Percentiles rank a stretch among this genome's conserved stretches.
Evolutionary conservation across 306 rosid genomes (phyloP).

Genomic region (Bauhinia variegata): DNA sequence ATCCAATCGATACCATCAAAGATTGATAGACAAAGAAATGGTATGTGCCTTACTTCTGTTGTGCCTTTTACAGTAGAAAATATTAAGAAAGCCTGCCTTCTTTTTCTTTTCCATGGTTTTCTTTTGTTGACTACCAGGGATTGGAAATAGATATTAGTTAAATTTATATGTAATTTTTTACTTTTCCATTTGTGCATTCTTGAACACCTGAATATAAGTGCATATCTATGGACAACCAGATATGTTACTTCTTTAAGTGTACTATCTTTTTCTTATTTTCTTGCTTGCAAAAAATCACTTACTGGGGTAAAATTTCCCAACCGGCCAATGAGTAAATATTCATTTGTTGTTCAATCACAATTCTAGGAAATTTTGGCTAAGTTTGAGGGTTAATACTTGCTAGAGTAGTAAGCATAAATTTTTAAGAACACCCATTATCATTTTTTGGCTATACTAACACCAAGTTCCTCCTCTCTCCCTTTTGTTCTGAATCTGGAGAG

Average conservation of each 20-base stretch:
- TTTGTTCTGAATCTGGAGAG: too few species aligned
- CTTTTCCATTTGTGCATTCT: slow-evolving; percentile 18
- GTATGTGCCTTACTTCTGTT: slow-evolving; percentile 50
- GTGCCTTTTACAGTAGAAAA: slow-evolving; percentile 23
- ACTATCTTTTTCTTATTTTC: slow-evolving; percentile 22
- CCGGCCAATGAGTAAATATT: slow-evolving; percentile 18
- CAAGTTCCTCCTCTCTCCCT: slow-evolving; percentile 25
- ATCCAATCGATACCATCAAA: slow-evolving; percentile 43
- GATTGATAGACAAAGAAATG: slow-evolving; percentile 89
- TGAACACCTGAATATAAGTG: slow-evolving; percentile 5
- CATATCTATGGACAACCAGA: background rate
- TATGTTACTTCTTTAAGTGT: slow-evolving; percentile 22
- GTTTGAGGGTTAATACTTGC: slow-evolving; percentile 13
- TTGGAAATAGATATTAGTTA: slow-evolving; percentile 18
- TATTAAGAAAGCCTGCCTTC: slow-evolving; percentile 8
- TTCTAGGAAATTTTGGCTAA: slow-evolving; percentile 12
- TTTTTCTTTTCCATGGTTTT: background rate
- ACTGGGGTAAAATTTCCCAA: slow-evolving; percentile 6
- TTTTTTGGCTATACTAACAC: background rate
- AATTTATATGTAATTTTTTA: background rate
- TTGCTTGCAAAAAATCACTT: slow-evolving; percentile 18
- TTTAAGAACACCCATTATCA: slow-evolving; percentile 28
- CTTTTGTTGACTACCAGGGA: background rate
- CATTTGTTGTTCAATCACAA: slow-evolving; percentile 24
- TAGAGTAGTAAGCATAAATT: slow-evolving; percentile 26